phyloP scores from a whole-genome alignment of 208 protist species.

The Acanthamoeba lenticulata region DNA sequence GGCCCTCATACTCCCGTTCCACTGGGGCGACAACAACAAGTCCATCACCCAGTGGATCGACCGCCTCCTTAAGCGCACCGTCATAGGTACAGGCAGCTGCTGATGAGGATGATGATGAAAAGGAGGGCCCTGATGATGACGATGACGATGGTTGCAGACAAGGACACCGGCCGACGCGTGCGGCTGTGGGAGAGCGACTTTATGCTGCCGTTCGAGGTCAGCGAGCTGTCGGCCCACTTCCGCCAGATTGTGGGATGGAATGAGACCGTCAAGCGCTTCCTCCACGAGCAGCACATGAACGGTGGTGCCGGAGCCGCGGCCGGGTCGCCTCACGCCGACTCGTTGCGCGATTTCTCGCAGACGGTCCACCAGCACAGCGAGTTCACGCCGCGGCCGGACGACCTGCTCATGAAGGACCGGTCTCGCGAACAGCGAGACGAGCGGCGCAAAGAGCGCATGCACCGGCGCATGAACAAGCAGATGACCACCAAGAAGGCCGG shows the following conservation, averaged over 20 bases:
- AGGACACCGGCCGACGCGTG: neutral
- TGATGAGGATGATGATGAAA: neutral
- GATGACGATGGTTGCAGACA: neutral
- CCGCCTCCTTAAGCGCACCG: neutral
- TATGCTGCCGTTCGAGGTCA: conserved; percentile 12
- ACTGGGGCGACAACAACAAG: neutral
- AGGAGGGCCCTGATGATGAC: no score
- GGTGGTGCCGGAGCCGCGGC: neutral
- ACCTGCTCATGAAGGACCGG: no score
- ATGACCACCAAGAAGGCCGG: neutral
- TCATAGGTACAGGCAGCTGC: neutral
- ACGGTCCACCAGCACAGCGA: neutral
- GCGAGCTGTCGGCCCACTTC: conserved; percentile 41
- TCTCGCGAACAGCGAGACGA: neutral
- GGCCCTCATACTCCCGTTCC: conserved; percentile 55
- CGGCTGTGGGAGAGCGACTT: conserved; percentile 3
- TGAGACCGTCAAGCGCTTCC: conserved; percentile 2
- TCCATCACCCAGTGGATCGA: neutral
- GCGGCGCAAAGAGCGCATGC: conserved; percentile 14
- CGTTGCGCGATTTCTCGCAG: neutral
- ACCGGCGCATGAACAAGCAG: conserved; percentile 28
- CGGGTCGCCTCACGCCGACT: neutral
- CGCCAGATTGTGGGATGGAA: conserved; percentile 65
- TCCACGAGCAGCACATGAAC: neutral
- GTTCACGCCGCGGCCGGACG: neutral